Evolutionary conservation across 1,284 basidiomycete species (phyloP).

Genomic region (Acaromyces ingoldii): DNA sequence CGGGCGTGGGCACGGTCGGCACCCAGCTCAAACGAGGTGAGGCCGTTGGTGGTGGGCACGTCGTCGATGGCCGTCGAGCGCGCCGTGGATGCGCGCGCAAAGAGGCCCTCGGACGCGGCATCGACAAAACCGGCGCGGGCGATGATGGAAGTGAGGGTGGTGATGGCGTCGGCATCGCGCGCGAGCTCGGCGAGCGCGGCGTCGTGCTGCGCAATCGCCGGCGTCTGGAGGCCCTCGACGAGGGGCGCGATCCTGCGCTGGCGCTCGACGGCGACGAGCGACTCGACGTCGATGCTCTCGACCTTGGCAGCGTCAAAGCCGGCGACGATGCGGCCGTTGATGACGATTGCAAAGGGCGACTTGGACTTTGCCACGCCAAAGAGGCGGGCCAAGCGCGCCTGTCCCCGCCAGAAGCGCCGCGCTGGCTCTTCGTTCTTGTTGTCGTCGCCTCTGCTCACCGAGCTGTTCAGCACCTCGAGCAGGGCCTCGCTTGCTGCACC

Average conservation of each 20-base stretch:
- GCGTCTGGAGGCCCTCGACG: conserved; percentile 3
- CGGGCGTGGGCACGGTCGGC: conserved; percentile 64
- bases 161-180: conserved; percentile 1
- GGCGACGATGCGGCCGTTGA: conserved; percentile 12
- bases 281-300: conserved; percentile 5
- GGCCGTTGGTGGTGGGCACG: too few relatives aligned
- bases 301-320: neutral
- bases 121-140: conserved; percentile 19
- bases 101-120: conserved; percentile 13
- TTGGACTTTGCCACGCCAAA: too few relatives aligned
- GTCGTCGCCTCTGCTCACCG: too few relatives aligned
- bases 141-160: conserved; percentile 15
- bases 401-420: neutral
- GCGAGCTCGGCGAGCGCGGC: neutral
- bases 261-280: conserved; percentile 10
- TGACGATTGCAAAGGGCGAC: conserved; percentile 7
- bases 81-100: conserved; percentile 7
- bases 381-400: neutral
- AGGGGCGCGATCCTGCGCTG: conserved; percentile 1
- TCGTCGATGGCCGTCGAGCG: conserved; percentile 18
- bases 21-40: too few relatives aligned
- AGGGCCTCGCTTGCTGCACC: too few relatives aligned
- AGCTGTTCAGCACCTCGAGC: too few relatives aligned
- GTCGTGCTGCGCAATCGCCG: neutral
- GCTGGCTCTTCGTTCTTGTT: too few relatives aligned